These are phyloP conservation scores for Apiotrichum porosum DNA, from an alignment of 1,284 basidiomycete species.

Conservation along the genomic window DNA sequence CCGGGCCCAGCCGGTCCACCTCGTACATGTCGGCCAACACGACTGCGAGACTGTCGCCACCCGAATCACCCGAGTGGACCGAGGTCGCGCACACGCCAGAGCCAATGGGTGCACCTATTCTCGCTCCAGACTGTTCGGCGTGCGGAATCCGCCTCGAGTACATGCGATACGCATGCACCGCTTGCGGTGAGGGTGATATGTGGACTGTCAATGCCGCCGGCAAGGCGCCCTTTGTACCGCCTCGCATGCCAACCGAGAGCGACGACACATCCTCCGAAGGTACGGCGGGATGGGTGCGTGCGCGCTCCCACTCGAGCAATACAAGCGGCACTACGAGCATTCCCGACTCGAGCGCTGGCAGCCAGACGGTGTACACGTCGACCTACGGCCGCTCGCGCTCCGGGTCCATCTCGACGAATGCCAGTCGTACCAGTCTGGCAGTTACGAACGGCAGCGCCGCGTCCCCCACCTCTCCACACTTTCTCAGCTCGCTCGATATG, in stretches of 20 bases:
- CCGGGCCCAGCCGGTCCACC: neutral
- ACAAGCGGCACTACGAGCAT: neutral
- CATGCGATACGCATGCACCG: slow-evolving; percentile 78
- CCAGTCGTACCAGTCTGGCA: slow-evolving; percentile 14
- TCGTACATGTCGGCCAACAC: slow-evolving; percentile 2
- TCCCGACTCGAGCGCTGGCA: no score
- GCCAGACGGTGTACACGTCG: slow-evolving; percentile 24
- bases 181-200: slow-evolving; percentile 64
- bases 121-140: slow-evolving; percentile 71
- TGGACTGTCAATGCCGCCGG: slow-evolving; percentile 36
- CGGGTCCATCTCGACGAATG: slow-evolving; percentile 23
- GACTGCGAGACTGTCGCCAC: neutral
- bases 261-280: slow-evolving; percentile 21
- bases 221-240: slow-evolving; percentile 24
- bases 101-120: slow-evolving; percentile 54
- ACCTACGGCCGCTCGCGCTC: slow-evolving; percentile 22
- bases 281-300: slow-evolving; percentile 18
- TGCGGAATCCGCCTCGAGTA: slow-evolving; percentile 68
- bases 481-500: slow-evolving; percentile 1
- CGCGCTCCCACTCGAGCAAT: slow-evolving; percentile 1
- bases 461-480: slow-evolving; percentile 13
- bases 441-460: slow-evolving; percentile 17
- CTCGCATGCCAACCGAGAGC: slow-evolving; percentile 9
- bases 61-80: slow-evolving; percentile 47
- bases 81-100: slow-evolving; percentile 54